Evolutionary conservation across 495 filamentous ascomycete genomes (phyloP), one percentile per base, ranked within the genome.

Genomic region (Aspergillus cavernicola): DNA sequence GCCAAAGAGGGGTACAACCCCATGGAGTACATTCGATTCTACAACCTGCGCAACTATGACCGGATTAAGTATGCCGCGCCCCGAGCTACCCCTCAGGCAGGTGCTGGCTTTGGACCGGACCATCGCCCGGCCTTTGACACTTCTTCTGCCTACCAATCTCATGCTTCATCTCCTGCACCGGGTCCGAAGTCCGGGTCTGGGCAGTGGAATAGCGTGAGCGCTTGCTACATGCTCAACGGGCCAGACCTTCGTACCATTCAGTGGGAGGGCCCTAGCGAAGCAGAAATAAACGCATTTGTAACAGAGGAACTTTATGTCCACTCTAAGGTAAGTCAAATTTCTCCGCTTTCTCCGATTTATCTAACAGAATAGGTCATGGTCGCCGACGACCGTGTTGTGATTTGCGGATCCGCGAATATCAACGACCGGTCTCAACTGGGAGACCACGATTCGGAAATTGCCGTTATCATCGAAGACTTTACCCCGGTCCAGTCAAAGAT

Each of bases 361-460:
- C 61, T 69, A 63, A 69, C 58, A 31, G 16, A 36, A 41, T 47
- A 82, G 76, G 80, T 96, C 31, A 81, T 96, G 56, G 92, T 97
- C 65, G 92, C 92, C 48, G 92, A 97, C 62, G 92, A 97, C 69
- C 80, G 83, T 6, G 71, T 89, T 44, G 92, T 90, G 24, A 92
- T 97, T 65, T 90, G 87, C 69, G 92, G 92, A 42, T 92, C 88
- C 0, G 92, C 92, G 29, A 97, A 97, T 68, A 69, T 97, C 36
- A 97, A 97, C 71, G 92, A 97, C 69, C 87, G 92, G 56, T 92
- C 88, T 18, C 92, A 97, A 67, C 79, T 96, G 13, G 92, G 92
- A 15, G 76, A 80, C 50, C 89, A 93, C 70, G 90, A 95, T 69
- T 88, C 85, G 5, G 88, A 92, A 55, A 89, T 92, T 55, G 88